phyloP scores from a whole-genome alignment of 169 alveolate species.

The Eimeria maxima region DNA sequence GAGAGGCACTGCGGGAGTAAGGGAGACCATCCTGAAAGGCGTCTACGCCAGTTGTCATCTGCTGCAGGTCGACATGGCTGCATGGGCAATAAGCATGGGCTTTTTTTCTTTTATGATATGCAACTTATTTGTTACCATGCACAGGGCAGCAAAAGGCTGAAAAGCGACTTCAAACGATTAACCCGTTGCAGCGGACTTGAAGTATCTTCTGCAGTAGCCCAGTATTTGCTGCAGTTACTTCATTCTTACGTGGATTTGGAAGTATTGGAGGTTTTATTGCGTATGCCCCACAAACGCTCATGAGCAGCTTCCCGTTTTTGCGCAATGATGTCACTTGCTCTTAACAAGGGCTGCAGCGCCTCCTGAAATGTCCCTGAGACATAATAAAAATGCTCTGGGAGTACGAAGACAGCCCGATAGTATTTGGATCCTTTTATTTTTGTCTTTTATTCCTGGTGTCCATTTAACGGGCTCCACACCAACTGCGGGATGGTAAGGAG shows the following conservation, averaged over 20 bases:
- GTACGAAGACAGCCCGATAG: neutral
- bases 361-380: slow-evolving; percentile 36
- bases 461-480: neutral
- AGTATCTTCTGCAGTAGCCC: neutral
- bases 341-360: slow-evolving; percentile 16
- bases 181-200: neutral
- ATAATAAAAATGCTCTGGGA: neutral
- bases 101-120: neutral
- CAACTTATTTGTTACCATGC: neutral
- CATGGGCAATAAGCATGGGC: neutral
- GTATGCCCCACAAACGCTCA: neutral
- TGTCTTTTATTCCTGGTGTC: too few species aligned
- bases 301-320: slow-evolving; percentile 40
- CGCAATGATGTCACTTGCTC: slow-evolving; percentile 26
- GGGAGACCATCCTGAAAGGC: neutral
- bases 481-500: too few species aligned
- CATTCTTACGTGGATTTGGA: neutral
- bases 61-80: slow-evolving; percentile 4
- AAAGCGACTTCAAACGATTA: neutral
- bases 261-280: neutral
- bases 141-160: neutral
- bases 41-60: neutral
- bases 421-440: neutral
- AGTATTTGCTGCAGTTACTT: neutral
- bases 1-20: neutral